These are phyloP conservation scores for Daldinia sp. DNA, from an alignment of 2,329 filamentous ascomycete species.

Conservation along the genomic window DNA sequence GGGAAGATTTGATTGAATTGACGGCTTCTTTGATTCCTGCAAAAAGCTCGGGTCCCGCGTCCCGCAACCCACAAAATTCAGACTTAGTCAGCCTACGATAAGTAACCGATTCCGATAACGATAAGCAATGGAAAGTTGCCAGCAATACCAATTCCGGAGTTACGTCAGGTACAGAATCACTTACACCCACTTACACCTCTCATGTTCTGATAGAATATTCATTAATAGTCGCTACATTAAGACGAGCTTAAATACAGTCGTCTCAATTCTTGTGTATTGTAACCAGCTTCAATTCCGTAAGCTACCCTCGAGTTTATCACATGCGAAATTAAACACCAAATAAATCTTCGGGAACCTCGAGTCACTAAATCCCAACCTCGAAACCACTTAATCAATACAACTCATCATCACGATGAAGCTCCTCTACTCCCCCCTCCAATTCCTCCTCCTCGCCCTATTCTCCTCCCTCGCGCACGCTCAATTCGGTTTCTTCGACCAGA, in stretches of 20 bases:
- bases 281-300: not conserved
- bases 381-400: not conserved
- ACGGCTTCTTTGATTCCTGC: conserved; percentile 13
- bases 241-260: not conserved
- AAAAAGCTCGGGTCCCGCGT: conserved; percentile 23
- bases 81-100: conserved; percentile 53
- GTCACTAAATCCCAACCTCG: not conserved
- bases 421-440: conserved; percentile 53
- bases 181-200: conserved; percentile 12
- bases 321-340: not conserved
- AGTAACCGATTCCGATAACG: conserved; percentile 37
- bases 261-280: not conserved
- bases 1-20: conserved; percentile 24
- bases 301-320: not conserved
- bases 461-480: conserved; percentile 75
- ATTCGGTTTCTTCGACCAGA: conserved; percentile 98
- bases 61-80: conserved; percentile 49
- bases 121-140: conserved; percentile 48
- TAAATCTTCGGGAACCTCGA: not conserved
- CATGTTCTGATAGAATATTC: not conserved
- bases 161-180: not conserved
- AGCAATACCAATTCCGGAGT: conserved; percentile 40
- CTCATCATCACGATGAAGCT: conserved; percentile 49
- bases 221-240: not conserved
- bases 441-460: conserved; percentile 68